Evolutionary conservation across 176 grass and related monocot species (phyloP), one percentile per base, ranked within the genome.

Genomic region (Musa beccarii): DNA sequence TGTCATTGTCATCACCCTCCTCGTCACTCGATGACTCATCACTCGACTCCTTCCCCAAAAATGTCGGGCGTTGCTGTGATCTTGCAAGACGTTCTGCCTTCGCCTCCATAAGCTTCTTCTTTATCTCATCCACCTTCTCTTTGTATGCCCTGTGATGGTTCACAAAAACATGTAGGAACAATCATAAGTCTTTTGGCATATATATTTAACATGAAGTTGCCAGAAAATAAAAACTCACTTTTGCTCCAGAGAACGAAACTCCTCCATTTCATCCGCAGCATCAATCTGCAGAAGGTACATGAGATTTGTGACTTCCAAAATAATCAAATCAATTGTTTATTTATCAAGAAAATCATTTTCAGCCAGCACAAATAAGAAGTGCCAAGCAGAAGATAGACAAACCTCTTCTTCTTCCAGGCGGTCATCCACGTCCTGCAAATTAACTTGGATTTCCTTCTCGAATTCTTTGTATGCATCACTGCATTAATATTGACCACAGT

Each of bases 391-490:
- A 19, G 19, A 76, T 71, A 59, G 29, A 22, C 64, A 51, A 65
- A 99, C 96, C 91, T 99, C 96, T 77, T 95, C 96, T 79, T 95
- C 91, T 87, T 87, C 85, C 3, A 87, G 80, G 2, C 85, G 81
- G 69, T 87, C 67, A 54, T 87, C 85, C 59, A 87, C 86, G 57
- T 88, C 96, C 85, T 89, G 88, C 73, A 99, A 79, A 53, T 99
- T 57, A 23, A 86, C 90, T 76, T 88, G 91, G 81, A 99, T 99
- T 92, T 99, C 96, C 81, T 94, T 94, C 79, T 94, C 88, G 62
- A 99, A 99, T 88, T 92, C 96, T 91, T 99, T 99, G 78, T 89
- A 93, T 0, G 88, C 91, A 26, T 99, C 89, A 59, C 96, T 99
- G 82, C 25, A 78, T n/a, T 20, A 82, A 59, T 17, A 62, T 80